A percentile compares a stretch with the other conserved stretches of the same genome.
These are phyloP conservation scores for Claviceps quebecensis DNA, from an alignment of 2,329 filamentous ascomycete genomes.

Conservation along the genomic window DNA sequence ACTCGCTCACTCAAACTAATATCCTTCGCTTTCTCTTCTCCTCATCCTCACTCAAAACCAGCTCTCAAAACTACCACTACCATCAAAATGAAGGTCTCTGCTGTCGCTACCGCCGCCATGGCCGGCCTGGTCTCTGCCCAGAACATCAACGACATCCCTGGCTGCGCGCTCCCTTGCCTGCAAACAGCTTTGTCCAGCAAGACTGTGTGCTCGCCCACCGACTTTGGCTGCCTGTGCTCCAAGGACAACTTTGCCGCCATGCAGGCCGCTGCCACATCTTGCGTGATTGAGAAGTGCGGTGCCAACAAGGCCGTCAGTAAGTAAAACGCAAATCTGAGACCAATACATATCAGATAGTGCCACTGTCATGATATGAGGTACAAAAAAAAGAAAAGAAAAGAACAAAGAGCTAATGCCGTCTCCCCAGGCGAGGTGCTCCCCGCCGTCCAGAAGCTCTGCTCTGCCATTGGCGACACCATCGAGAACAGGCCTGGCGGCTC, in stretches of 20 bases:
- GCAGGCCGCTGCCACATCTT: constrained; percentile 19
- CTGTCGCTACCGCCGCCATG: constrained; percentile 20
- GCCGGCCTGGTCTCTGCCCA: constrained; percentile 22
- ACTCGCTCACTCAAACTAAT: neutral
- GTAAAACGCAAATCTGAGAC: constrained; percentile 9
- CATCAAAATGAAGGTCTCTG: constrained; percentile 23
- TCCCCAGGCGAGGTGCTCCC: constrained; percentile 24
- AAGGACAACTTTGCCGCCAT: constrained; percentile 16
- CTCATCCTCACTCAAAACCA: neutral
- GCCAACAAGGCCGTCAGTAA: constrained; percentile 23
- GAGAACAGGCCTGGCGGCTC: constrained; percentile 2
- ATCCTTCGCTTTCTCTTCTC: neutral
- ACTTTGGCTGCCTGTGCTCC: constrained; percentile 22
- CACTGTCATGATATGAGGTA: too few relatives aligned
- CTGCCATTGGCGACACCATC: constrained; percentile 4
- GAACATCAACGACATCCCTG: constrained; percentile 20
- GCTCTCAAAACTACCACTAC: neutral
- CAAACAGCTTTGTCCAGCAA: constrained; percentile 16
- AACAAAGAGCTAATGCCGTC: neutral
- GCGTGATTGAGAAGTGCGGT: constrained; percentile 23
- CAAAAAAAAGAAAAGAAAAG: neutral
- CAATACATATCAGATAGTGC: too few relatives aligned
- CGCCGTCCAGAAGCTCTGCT: constrained; percentile 22
- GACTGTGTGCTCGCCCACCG: constrained; percentile 19
- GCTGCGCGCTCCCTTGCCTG: constrained; percentile 25